A percentile compares a stretch with the other conserved stretches of the same genome.
Evolutionary conservation across 306 rosid genomes (phyloP).

Genomic region (Lathyrus oleraceus): DNA sequence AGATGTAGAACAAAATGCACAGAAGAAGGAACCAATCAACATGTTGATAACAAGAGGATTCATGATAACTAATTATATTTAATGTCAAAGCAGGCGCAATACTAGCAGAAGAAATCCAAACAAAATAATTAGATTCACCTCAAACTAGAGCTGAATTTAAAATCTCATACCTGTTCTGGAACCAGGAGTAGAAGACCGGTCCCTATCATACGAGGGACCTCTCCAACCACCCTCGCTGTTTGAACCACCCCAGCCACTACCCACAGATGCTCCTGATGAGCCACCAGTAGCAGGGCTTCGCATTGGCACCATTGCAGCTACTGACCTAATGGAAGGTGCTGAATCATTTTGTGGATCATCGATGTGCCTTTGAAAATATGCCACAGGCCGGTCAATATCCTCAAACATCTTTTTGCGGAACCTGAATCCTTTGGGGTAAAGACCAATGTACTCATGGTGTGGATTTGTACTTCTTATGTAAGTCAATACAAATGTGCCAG

Average conservation of each 20-base stretch:
- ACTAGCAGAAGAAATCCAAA: conserved; percentile 11
- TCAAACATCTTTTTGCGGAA: conserved; percentile 95
- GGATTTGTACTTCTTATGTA: conserved; percentile 91
- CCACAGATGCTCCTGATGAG: conserved; percentile 78
- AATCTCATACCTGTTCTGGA: conserved; percentile 72
- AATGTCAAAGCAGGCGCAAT: neutral
- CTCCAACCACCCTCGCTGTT: conserved; percentile 81
- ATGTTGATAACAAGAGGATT: neutral
- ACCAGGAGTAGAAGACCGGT: conserved; percentile 83
- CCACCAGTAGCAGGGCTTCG: conserved; percentile 98
- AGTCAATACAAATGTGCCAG: conserved; percentile 93
- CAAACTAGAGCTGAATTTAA: conserved; percentile 1
- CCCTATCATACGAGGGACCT: conserved; percentile 77
- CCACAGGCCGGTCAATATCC: conserved; percentile 90
- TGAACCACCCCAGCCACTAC: conserved; percentile 88
- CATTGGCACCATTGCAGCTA: conserved; percentile 99
- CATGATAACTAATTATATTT: neutral
- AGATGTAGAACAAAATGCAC: conserved; percentile 6
- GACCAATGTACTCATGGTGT: conserved; percentile 97
- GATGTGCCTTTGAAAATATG: conserved; percentile 84
- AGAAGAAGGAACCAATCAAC: neutral
- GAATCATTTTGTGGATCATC: conserved; percentile 85
- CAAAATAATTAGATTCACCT: conserved; percentile 7
- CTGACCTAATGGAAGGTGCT: conserved; percentile 88
- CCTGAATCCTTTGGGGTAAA: conserved; percentile 96